Evolutionary conservation across 495 filamentous ascomycete species (phyloP).

Genomic region (Pseudoneurospora amorphoporcata): DNA sequence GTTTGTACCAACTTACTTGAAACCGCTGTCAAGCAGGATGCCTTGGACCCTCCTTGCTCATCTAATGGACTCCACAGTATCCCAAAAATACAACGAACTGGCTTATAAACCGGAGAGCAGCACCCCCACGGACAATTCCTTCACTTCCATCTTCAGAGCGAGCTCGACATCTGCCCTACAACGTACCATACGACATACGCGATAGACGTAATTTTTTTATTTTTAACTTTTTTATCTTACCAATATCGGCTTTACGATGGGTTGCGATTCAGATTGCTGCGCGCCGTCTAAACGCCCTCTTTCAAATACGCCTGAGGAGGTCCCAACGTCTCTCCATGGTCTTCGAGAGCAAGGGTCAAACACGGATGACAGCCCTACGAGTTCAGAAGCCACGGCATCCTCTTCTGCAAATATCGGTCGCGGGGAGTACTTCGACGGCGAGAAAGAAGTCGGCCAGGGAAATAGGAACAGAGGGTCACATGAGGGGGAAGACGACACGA

Average conservation of each 20-base stretch:
- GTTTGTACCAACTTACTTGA: neutral
- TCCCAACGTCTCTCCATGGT: neutral
- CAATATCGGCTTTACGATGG: constrained; percentile 1
- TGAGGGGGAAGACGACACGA: neutral
- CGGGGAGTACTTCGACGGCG: neutral
- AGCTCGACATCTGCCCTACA: neutral
- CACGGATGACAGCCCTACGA: neutral
- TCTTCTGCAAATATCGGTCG: neutral
- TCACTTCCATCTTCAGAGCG: neutral
- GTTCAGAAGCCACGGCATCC: neutral
- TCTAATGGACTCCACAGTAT: neutral
- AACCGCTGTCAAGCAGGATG: neutral
- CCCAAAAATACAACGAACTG: neutral
- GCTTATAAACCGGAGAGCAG: neutral
- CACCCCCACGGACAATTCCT: neutral
- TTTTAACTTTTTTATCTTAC: neutral
- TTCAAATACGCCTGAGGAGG: neutral
- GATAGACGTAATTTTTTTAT: neutral
- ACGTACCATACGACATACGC: neutral
- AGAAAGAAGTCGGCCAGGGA: neutral
- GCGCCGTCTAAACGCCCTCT: neutral
- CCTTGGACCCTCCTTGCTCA: neutral
- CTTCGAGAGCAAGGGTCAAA: neutral
- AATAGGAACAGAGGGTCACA: neutral
- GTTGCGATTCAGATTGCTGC: constrained; percentile 14